Conservation (phyloP, 176 grass and related monocot species). For the Aegilops umbellulata region DNA sequence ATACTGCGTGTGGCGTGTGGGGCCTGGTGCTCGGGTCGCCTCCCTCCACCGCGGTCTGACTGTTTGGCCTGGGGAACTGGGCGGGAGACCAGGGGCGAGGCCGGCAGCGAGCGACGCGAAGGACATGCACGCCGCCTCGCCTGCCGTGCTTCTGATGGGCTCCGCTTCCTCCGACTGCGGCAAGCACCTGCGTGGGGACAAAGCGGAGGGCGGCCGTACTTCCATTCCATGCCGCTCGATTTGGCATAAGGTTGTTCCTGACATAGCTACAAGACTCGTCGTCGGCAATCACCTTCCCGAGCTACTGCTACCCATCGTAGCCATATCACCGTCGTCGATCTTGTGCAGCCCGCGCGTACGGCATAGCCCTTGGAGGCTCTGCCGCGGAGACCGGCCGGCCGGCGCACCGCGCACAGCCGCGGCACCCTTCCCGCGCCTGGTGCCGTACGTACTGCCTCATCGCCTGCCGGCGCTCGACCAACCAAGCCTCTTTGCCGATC, state of each 20-base stretch:
- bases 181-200: not conserved
- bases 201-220: not conserved
- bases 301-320: not conserved
- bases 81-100: slow-evolving; percentile 26
- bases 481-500: not conserved
- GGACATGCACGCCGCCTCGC: slow-evolving; percentile 38
- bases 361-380: not conserved
- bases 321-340: not conserved
- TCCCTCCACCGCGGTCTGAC: not conserved
- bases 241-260: not conserved
- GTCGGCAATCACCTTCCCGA: not conserved
- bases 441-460: not conserved
- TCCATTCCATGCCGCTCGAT: slow-evolving; percentile 28
- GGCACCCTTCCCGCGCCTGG: no score
- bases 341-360: not conserved
- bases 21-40: not conserved
- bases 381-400: not conserved
- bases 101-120: slow-evolving; percentile 7
- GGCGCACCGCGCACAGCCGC: not conserved
- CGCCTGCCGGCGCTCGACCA: not conserved
- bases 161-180: not conserved
- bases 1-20: not conserved
- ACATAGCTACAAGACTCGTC: not conserved
- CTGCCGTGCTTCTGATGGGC: slow-evolving; percentile 1
- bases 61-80: slow-evolving; percentile 30